Percentiles rank a stretch among this genome's conserved stretches.
These are phyloP conservation scores for Ambrosiella cleistominuta DNA, from an alignment of 2,329 filamentous ascomycete genomes.

Conservation along the genomic window DNA sequence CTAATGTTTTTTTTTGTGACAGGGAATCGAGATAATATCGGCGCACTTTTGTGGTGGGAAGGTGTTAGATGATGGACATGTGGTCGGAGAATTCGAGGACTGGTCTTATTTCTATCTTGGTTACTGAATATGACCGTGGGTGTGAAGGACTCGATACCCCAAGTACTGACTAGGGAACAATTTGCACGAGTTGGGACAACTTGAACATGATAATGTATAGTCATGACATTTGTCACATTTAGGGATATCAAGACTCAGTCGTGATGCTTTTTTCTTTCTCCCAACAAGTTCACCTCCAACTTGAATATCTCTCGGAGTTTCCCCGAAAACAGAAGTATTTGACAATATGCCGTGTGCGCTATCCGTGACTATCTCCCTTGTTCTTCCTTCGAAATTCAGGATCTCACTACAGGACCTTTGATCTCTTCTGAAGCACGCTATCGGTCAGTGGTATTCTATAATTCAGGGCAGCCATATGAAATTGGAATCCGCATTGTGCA, in stretches of 20 bases:
- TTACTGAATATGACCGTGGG: background rate
- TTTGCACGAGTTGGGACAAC: background rate
- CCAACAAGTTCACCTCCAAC: background rate
- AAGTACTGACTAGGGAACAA: background rate
- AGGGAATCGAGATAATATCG: background rate
- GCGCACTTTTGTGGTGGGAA: background rate
- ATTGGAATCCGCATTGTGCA: too few relatives aligned
- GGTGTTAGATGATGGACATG: background rate
- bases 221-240: background rate
- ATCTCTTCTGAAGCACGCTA: background rate
- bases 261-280: background rate
- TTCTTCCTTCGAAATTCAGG: background rate
- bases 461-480: too few relatives aligned
- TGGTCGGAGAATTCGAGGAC: background rate
- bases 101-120: background rate
- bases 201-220: background rate
- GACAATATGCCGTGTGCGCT: background rate
- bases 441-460: background rate
- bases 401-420: background rate
- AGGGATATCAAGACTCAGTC: background rate
- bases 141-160: background rate
- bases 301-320: background rate
- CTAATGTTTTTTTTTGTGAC: background rate
- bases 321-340: background rate
- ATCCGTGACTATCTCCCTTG: background rate